phyloP scores from a whole-genome alignment of 2,329 filamentous ascomycete species.

The Neopestalotiopsis sp. region DNA sequence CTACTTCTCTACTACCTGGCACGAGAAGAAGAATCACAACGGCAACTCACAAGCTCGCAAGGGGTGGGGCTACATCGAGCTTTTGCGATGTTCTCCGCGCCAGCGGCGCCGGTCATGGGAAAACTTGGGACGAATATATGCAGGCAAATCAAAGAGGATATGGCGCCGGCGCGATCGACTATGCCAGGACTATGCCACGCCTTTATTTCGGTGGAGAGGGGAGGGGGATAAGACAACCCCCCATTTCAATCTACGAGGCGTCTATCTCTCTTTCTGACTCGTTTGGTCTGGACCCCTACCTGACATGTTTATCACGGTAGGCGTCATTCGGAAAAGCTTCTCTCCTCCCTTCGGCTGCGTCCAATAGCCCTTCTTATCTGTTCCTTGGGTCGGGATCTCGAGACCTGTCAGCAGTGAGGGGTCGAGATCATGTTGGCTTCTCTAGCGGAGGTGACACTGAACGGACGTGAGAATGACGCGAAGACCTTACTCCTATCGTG shows the following conservation, averaged over 20 bases:
- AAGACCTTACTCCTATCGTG: not conserved
- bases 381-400: not conserved
- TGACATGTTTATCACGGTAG: not conserved
- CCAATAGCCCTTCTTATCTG: not conserved
- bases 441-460: not conserved
- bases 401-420: not conserved
- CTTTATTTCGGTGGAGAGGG: not conserved
- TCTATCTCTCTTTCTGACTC: not conserved
- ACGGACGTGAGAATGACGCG: not conserved
- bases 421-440: not conserved
- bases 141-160: constrained; percentile 11
- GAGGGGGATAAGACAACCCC: not conserved
- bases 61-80: not conserved
- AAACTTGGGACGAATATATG: constrained; percentile 4
- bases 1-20: not conserved
- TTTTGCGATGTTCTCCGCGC: no score
- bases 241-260: not conserved
- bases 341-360: not conserved
- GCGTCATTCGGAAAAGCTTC: not conserved
- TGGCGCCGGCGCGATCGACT: constrained; percentile 3
- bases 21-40: not conserved
- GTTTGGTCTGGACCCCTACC: not conserved
- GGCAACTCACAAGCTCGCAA: not conserved
- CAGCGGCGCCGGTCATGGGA: not conserved
- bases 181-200: constrained; percentile 1